Evolutionary conservation across 78 protist genomes (phyloP).

Genomic region (Polysphondylium violaceum): DNA sequence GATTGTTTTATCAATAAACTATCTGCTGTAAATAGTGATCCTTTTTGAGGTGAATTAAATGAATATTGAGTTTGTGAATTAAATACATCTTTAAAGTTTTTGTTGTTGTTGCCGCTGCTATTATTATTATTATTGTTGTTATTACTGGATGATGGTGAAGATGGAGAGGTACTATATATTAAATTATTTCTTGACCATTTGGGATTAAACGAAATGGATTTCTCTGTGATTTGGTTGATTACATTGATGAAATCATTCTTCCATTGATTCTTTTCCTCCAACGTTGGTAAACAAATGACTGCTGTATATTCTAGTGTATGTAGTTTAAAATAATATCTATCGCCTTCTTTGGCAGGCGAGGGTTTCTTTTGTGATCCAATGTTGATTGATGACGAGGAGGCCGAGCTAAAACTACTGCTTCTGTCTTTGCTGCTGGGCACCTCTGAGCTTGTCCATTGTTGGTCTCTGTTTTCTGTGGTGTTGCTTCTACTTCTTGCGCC

Average conservation of each 20-base stretch:
- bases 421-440: background rate
- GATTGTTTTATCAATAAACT: slow-evolving; percentile 29
- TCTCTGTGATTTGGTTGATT: slow-evolving; percentile 58
- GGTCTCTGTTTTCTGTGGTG: slow-evolving; percentile 17
- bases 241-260: slow-evolving; percentile 39
- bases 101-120: no score
- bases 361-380: no score
- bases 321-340: slow-evolving; percentile 58
- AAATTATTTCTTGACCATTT: slow-evolving; percentile 59
- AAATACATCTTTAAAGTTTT: no score
- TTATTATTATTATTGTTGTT: no score
- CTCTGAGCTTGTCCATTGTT: background rate
- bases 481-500: background rate
- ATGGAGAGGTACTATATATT: background rate
- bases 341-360: background rate
- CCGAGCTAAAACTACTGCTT: no score
- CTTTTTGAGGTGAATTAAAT: background rate
- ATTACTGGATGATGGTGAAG: no score
- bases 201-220: slow-evolving; percentile 52
- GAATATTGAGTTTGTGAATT: no score
- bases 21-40: slow-evolving; percentile 3
- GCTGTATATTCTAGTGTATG: slow-evolving; percentile 56
- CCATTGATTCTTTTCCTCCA: slow-evolving; percentile 51
- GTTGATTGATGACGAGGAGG: no score
- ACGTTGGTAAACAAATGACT: slow-evolving; percentile 48